Conservation (phyloP, 2,329 filamentous ascomycete genomes). For the Tolypocladium sp. region DNA sequence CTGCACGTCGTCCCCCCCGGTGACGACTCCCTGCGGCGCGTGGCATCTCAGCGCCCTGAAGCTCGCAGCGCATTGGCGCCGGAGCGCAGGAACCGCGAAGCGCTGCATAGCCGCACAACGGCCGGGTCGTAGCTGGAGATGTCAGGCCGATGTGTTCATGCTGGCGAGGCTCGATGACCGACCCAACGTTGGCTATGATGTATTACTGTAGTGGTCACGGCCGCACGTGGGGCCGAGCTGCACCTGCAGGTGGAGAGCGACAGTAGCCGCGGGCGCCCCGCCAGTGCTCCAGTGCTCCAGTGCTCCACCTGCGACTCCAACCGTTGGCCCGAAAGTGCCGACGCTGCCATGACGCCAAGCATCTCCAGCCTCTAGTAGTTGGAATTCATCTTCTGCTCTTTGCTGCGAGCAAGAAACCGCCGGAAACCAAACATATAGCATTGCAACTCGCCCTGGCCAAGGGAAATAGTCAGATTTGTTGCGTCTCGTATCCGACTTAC, state of each 20-base stretch:
- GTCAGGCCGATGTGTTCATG: slow-evolving; percentile 6
- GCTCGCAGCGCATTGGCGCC: slow-evolving; percentile 14
- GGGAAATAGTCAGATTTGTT: neutral
- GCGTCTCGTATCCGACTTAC: neutral
- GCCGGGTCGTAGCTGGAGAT: slow-evolving; percentile 4
- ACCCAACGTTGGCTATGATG: neutral
- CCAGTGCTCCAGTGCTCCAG: neutral
- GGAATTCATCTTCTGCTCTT: neutral
- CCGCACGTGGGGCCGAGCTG: neutral
- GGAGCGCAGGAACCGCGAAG: slow-evolving; percentile 18
- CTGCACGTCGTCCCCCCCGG: neutral
- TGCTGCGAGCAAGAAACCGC: neutral
- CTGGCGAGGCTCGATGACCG: neutral
- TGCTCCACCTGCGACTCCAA: neutral
- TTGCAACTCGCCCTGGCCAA: neutral
- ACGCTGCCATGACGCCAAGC: no score
- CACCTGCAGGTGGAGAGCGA: neutral
- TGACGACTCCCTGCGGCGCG: neutral
- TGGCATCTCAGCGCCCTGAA: neutral
- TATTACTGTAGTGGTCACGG: neutral
- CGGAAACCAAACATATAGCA: neutral
- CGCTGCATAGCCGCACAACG: slow-evolving; percentile 21
- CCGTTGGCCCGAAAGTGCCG: neutral
- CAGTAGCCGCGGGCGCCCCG: neutral
- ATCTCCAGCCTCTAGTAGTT: neutral